A percentile compares a stretch with the other conserved stretches of the same genome.
phyloP scores from a whole-genome alignment of 2,329 filamentous ascomycete genomes.

The Xylariaceae sp. region DNA sequence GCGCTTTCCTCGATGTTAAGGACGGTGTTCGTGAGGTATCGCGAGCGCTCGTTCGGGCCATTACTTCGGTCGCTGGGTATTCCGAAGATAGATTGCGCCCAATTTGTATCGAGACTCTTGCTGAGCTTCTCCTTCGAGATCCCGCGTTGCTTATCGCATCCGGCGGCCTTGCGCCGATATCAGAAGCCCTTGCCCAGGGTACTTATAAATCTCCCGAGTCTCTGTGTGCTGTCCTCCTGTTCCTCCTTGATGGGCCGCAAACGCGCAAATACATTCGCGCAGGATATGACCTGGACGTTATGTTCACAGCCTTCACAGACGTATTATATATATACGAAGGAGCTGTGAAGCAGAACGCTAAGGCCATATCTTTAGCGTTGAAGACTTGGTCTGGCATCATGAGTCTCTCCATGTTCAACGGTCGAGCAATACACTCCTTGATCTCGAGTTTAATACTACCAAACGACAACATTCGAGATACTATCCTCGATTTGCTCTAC shows the following conservation, averaged over 20 bases:
- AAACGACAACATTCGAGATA: slow-evolving; percentile 58
- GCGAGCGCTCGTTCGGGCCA: slow-evolving; percentile 77
- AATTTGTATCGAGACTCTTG: slow-evolving; percentile 88
- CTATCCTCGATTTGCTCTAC: slow-evolving; percentile 84
- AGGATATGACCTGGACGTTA: slow-evolving; percentile 81
- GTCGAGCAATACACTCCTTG: slow-evolving; percentile 77
- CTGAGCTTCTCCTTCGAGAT: slow-evolving; percentile 85
- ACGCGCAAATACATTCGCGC: slow-evolving; percentile 78
- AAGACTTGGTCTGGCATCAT: slow-evolving; percentile 94
- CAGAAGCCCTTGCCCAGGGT: slow-evolving; percentile 87
- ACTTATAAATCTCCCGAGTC: slow-evolving; percentile 91
- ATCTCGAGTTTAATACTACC: slow-evolving; percentile 59
- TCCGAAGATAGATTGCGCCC: slow-evolving; percentile 79
- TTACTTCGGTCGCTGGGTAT: slow-evolving; percentile 86
- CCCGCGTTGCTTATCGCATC: slow-evolving; percentile 76
- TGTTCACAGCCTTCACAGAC: slow-evolving; percentile 92
- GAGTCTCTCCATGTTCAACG: slow-evolving; percentile 81
- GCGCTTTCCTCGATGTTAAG: slow-evolving; percentile 93
- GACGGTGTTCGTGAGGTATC: slow-evolving; percentile 86
- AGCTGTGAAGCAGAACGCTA: slow-evolving; percentile 77
- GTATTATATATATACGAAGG: slow-evolving; percentile 58
- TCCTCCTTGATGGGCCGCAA: slow-evolving; percentile 79
- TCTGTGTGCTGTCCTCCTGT: slow-evolving; percentile 80
- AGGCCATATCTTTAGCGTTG: slow-evolving; percentile 85
- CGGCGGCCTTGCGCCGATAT: slow-evolving; percentile 79